Evolutionary conservation across 2,329 filamentous ascomycete genomes (phyloP).

Genomic region (Exserohilum rostratum): DNA sequence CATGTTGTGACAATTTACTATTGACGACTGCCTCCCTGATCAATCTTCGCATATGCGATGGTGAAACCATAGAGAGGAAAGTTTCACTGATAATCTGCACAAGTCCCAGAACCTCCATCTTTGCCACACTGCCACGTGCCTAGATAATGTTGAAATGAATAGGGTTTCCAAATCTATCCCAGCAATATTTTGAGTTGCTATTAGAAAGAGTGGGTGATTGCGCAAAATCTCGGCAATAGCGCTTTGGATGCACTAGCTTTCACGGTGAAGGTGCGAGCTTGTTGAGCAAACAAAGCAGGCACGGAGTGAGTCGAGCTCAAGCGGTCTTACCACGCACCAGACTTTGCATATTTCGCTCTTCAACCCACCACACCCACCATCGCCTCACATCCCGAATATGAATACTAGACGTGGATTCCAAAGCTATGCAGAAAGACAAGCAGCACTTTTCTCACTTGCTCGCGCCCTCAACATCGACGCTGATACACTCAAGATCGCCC

Average conservation of each 20-base stretch:
- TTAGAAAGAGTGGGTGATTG: background rate
- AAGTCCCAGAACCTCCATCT: too few relatives aligned
- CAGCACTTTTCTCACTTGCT: conserved; percentile 2
- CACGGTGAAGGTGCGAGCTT: background rate
- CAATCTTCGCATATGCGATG: too few relatives aligned
- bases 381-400: background rate
- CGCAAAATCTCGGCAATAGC: background rate
- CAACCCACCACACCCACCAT: background rate
- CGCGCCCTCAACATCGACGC: conserved; percentile 1
- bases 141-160: background rate
- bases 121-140: too few relatives aligned
- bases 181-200: background rate
- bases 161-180: background rate
- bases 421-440: background rate
- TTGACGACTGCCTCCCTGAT: too few relatives aligned
- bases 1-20: too few relatives aligned
- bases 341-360: background rate
- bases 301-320: background rate
- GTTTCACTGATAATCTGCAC: too few relatives aligned
- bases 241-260: background rate
- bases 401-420: background rate
- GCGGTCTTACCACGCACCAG: background rate
- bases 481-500: background rate
- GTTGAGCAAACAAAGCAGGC: background rate
- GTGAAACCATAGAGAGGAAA: too few relatives aligned